Base-by-base conservation (phyloP, 495 filamentous ascomycete species). In the Lophiostoma macrostomum region DNA sequence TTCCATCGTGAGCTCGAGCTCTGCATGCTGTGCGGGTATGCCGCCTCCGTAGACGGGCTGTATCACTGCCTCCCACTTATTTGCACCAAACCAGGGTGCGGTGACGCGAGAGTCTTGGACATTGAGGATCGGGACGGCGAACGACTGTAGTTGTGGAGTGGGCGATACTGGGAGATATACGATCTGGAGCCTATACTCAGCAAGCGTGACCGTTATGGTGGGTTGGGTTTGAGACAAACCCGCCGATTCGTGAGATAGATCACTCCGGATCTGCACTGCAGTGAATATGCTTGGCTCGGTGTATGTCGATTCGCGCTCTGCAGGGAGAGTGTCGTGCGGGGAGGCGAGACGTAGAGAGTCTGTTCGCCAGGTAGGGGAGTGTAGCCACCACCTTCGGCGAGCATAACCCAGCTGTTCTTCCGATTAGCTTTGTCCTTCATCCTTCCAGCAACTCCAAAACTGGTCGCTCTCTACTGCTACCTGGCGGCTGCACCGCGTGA, bases 41-140 rank as follows among this genome's bases (percentile, higher is more conserved):
- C 89, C 89, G n/a, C 94, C 94, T 22, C 84, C 82, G 0, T 83
- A 65, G 23, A 93, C 86, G 16, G 94, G 90, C 59, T 85, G 85
- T 42, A 95, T 77, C 23, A 83, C 71, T 24, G 84, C 84, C 20
- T 80, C 80, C 93, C 93, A 98, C 60, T 84, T 84, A 72, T 96
- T 97, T 8, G 94, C 86, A n/a, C 93, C 93, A 64, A 97, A 94
- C 73, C 91, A 95, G 1, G 94, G 90, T 1, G 91, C 87, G 5
- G 85, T 80, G 46, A 96, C 88, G 64, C 89, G 88, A n/a, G 83
- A 85, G 69, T 98, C 91, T 69, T 82, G 80, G 34, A 96, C 76
- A 61, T 87, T 86, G 41, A 91, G 77, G 46, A 96, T 83, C 18
- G 93, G 93, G 0, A 84, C 80, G 20, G 90, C 88, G 72, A 98